Conservation (phyloP, 176 grass and related monocot genomes). For the Triticum turgidum region DNA sequence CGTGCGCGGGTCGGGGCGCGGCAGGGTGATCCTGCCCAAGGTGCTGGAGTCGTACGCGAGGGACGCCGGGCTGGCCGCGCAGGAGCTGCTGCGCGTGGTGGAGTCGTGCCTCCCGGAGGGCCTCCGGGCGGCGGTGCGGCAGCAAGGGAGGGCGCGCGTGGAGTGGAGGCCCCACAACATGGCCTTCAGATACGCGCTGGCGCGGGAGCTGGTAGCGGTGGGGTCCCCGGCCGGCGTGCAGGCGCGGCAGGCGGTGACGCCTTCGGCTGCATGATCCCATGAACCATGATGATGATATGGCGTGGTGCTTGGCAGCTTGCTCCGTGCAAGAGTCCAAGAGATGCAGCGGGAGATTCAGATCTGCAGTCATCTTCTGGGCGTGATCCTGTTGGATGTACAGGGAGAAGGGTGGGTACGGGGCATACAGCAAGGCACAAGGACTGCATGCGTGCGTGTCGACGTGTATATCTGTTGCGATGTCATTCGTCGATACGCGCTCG, state of each 20-base stretch:
- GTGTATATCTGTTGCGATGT: not conserved
- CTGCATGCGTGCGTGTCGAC: not conserved
- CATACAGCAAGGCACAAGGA: not conserved
- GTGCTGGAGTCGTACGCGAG: conserved; percentile 54
- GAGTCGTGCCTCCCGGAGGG: conserved; percentile 57
- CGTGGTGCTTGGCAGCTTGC: not conserved
- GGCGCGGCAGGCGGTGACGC: not conserved
- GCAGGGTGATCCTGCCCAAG: conserved; percentile 65
- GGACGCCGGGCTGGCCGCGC: conserved; percentile 53
- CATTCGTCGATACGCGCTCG: not conserved
- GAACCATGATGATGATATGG: not conserved
- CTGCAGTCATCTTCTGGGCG: not conserved
- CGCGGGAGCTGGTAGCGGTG: conserved; percentile 45
- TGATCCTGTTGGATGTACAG: not conserved
- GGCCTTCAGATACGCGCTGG: conserved; percentile 71
- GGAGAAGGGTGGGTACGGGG: not conserved
- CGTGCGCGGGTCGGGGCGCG: conserved; percentile 41
- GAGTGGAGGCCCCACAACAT: conserved; percentile 78
- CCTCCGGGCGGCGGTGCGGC: conserved; percentile 41
- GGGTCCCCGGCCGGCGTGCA: conserved; percentile 4
- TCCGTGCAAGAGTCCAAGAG: not conserved
- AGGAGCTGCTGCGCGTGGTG: conserved; percentile 49
- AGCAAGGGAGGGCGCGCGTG: conserved; percentile 37
- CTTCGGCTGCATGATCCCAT: not conserved
- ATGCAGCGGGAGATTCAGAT: conserved; percentile 10